Conservation (phyloP, 805 yeast species). For the Candida oleophila region DNA sequence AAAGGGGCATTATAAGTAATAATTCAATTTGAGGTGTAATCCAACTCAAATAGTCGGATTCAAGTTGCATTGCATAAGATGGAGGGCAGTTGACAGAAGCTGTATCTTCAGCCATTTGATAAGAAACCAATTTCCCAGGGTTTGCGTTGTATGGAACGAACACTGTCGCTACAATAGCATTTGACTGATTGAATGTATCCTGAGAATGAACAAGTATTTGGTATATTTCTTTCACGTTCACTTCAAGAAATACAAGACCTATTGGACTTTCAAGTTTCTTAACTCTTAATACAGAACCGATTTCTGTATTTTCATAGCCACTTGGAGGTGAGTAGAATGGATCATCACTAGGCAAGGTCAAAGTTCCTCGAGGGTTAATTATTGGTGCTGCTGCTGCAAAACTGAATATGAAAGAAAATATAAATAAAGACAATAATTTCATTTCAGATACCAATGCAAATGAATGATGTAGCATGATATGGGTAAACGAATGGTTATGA, state of each 20-base stretch:
- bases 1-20: conserved; percentile 14
- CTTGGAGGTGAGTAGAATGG: conserved; percentile 22
- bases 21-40: conserved; percentile 12
- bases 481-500: no score
- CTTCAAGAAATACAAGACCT: conserved; percentile 16
- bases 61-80: conserved; percentile 18
- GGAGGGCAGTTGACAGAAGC: conserved; percentile 19
- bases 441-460: no score
- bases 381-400: neutral
- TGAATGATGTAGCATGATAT: no score
- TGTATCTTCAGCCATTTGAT: conserved; percentile 22
- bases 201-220: conserved; percentile 23
- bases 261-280: conserved; percentile 19
- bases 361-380: neutral
- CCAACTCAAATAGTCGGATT: conserved; percentile 8
- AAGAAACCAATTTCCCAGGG: conserved; percentile 19
- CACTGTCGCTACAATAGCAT: conserved; percentile 17
- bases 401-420: neutral
- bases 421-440: neutral
- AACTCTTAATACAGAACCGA: conserved; percentile 23
- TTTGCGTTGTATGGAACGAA: conserved; percentile 23
- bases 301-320: conserved; percentile 16
- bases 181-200: conserved; percentile 18
- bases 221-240: conserved; percentile 18
- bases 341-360: conserved; percentile 7